Conservation (phyloP, 73 alveolate species). For the Effrenium voratum region DNA sequence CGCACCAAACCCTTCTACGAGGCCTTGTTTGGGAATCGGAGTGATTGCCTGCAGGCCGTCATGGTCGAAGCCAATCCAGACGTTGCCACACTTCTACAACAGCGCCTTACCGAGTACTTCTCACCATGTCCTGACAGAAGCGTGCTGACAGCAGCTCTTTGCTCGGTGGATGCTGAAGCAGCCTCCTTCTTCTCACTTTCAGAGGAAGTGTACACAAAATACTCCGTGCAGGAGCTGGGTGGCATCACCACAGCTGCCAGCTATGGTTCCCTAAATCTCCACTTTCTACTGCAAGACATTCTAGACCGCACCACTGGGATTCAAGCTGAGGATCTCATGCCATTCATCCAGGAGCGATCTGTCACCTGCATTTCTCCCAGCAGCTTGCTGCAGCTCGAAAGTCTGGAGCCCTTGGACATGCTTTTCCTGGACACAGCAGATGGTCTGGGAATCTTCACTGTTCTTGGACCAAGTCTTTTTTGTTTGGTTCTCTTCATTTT, state of each 20-base stretch:
- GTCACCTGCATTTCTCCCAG: neutral
- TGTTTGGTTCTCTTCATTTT: no score
- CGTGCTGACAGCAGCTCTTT: neutral
- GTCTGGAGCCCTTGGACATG: neutral
- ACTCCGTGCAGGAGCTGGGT: neutral
- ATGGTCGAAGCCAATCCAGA: neutral
- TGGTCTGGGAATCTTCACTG: neutral
- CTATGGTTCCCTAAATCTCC: neutral
- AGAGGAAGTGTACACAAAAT: neutral
- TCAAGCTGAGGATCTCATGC: neutral
- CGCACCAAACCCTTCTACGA: neutral
- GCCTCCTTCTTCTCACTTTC: neutral
- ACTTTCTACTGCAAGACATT: neutral
- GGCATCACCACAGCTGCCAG: neutral
- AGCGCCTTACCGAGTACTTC: neutral
- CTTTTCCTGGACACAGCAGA: neutral
- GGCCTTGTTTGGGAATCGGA: neutral
- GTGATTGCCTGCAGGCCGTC: neutral
- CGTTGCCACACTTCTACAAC: neutral
- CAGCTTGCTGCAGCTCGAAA: neutral
- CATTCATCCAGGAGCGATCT: neutral
- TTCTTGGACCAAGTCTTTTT: no score
- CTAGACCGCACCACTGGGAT: neutral
- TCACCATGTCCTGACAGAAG: neutral
- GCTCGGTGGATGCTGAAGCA: neutral